Conservation (phyloP, 129 eudicot species). For the Kitagawia praeruptora region DNA sequence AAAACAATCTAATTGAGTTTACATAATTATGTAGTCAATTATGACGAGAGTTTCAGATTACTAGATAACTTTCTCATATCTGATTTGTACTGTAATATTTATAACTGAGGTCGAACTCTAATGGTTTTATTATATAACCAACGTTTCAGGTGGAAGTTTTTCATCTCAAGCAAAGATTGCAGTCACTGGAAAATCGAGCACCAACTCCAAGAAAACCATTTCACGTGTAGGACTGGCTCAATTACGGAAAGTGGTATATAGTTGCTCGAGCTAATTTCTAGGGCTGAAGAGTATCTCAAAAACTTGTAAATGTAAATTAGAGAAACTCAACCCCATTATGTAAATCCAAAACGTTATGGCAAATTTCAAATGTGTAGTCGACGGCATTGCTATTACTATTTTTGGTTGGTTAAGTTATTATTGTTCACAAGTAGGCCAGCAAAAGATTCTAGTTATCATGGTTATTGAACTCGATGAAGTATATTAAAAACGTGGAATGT, state of each 20-base stretch:
- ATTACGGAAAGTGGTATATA: background rate
- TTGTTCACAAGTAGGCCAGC: background rate
- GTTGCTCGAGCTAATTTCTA: background rate
- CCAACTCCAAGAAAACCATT: conserved; percentile 87
- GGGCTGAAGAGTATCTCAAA: background rate
- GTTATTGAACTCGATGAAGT: background rate
- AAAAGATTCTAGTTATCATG: background rate
- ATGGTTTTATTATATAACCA: too few species aligned
- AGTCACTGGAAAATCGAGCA: conserved; percentile 70
- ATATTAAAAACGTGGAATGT: background rate
- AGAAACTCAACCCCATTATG: background rate
- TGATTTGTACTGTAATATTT: background rate
- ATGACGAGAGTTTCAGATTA: background rate
- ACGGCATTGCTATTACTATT: background rate
- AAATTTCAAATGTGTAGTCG: background rate
- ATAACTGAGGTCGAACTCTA: background rate
- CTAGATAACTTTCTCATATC: background rate
- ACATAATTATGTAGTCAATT: background rate
- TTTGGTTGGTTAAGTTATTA: background rate
- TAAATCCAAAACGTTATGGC: background rate
- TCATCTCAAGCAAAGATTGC: conserved; percentile 81
- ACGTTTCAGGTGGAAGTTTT: conserved; percentile 84
- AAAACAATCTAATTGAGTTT: background rate
- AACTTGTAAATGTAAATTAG: conserved; percentile 5
- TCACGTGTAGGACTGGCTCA: conserved; percentile 32